Conservation (phyloP, 1,284 basidiomycete species). For the Ustilago xerochloae region DNA sequence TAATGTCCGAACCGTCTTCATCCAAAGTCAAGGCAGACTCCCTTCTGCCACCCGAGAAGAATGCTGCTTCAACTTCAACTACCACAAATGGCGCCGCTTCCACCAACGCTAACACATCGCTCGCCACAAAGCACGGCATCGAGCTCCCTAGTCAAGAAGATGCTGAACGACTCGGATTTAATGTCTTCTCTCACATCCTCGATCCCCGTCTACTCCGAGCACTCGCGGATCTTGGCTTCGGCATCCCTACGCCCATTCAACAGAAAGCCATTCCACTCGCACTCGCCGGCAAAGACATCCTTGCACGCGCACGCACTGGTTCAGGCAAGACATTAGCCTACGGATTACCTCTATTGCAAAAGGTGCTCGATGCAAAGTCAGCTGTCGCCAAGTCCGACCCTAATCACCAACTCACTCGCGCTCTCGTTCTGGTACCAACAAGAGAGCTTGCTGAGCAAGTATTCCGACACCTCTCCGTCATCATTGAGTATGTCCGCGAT, state of each 20-base stretch:
- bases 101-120: constrained; percentile 1
- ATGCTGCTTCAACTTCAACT: neutral
- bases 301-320: constrained; percentile 92
- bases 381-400: constrained; percentile 67
- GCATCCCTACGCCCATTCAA: constrained; percentile 84
- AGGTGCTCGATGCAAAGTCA: constrained; percentile 82
- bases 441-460: constrained; percentile 94
- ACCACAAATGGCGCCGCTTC: constrained; percentile 8
- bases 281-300: constrained; percentile 88
- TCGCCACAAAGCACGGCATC: constrained; percentile 34
- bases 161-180: constrained; percentile 47
- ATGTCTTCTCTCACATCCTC: constrained; percentile 75
- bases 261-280: constrained; percentile 82
- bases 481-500: constrained; percentile 80
- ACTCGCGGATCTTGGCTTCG: constrained; percentile 82
- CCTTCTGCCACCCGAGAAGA: constrained; percentile 21
- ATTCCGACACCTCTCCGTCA: constrained; percentile 75
- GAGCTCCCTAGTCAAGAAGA: constrained; percentile 41
- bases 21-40: constrained; percentile 46
- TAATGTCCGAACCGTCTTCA: constrained; percentile 40
- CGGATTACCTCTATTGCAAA: constrained; percentile 88
- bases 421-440: constrained; percentile 90
- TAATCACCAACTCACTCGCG: constrained; percentile 76
- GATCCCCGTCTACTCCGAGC: constrained; percentile 79
- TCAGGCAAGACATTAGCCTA: constrained; percentile 98